phyloP scores from a whole-genome alignment of 2,329 filamentous ascomycete genomes.

The Trichoderma hamatum region DNA sequence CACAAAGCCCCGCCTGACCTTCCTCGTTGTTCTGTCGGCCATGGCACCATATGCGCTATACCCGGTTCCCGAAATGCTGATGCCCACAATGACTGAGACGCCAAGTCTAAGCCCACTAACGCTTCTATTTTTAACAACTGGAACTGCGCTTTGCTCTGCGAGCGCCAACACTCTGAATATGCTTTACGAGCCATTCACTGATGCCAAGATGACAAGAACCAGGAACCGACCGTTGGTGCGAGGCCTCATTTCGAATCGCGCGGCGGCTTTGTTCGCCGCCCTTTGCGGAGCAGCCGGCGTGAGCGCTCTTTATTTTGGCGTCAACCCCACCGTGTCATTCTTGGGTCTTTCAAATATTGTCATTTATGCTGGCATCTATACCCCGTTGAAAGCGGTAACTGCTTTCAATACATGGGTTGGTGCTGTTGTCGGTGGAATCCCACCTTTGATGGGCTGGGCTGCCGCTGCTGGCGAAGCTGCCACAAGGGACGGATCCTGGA shows the following conservation, averaged over 20 bases:
- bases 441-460: slow-evolving; percentile 97
- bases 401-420: slow-evolving; percentile 94
- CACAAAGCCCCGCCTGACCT: slow-evolving; percentile 91
- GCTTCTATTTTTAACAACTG: slow-evolving; percentile 85
- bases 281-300: slow-evolving; percentile 70
- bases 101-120: slow-evolving; percentile 90
- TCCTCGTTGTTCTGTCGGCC: slow-evolving; percentile 87
- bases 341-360: slow-evolving; percentile 83
- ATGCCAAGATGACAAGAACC: slow-evolving; percentile 92
- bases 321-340: slow-evolving; percentile 89
- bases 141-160: slow-evolving; percentile 86
- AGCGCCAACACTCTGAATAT: slow-evolving; percentile 96
- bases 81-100: slow-evolving; percentile 64
- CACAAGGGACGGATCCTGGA: slow-evolving; percentile 73
- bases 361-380: slow-evolving; percentile 91
- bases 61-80: slow-evolving; percentile 84
- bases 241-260: slow-evolving; percentile 70
- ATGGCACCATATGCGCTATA: slow-evolving; percentile 93
- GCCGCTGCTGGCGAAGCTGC: slow-evolving; percentile 89
- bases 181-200: slow-evolving; percentile 89
- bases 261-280: slow-evolving; percentile 79
- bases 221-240: slow-evolving; percentile 87
- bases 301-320: slow-evolving; percentile 78
- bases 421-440: slow-evolving; percentile 88
- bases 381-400: slow-evolving; percentile 84